Percentiles rank a stretch among this genome's conserved stretches.
phyloP scores from a whole-genome alignment of 2,329 filamentous ascomycete species.

The Beauveria brongniartii region DNA sequence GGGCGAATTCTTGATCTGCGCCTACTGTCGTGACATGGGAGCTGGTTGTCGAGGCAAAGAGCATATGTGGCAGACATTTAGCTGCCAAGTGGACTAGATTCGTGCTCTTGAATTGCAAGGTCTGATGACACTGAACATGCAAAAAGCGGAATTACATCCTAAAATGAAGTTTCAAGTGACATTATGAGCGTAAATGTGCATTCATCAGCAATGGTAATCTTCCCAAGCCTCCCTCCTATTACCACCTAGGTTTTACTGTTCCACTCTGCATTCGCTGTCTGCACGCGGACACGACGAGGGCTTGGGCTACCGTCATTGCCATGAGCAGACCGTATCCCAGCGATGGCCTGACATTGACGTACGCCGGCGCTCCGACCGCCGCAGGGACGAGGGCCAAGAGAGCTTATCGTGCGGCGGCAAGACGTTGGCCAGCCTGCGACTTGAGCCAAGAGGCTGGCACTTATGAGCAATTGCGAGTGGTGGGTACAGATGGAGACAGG shows the following conservation, averaged over 20 bases:
- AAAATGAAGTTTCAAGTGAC: no score
- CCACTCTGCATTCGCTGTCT: neutral
- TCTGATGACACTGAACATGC: no score
- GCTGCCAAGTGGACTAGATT: neutral
- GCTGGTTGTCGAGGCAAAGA: neutral
- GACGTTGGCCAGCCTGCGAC: no score
- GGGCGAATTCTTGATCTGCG: conserved; percentile 13
- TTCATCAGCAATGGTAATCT: no score
- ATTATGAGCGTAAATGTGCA: no score
- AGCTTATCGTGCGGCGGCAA: neutral
- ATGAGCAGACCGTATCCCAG: neutral
- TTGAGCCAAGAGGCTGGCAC: no score
- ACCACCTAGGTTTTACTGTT: neutral
- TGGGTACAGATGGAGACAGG: no score
- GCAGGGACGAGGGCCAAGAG: neutral
- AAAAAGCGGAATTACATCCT: no score
- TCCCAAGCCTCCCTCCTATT: no score
- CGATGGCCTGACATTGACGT: neutral
- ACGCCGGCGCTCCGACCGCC: neutral
- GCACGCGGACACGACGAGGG: neutral
- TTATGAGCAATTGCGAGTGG: no score
- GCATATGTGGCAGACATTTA: neutral
- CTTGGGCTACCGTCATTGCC: neutral
- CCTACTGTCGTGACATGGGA: neutral
- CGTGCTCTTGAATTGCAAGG: no score